Evolutionary conservation across 192 early-diverging fungal genomes (phyloP).

Genomic region (Coemansia asiatica): DNA sequence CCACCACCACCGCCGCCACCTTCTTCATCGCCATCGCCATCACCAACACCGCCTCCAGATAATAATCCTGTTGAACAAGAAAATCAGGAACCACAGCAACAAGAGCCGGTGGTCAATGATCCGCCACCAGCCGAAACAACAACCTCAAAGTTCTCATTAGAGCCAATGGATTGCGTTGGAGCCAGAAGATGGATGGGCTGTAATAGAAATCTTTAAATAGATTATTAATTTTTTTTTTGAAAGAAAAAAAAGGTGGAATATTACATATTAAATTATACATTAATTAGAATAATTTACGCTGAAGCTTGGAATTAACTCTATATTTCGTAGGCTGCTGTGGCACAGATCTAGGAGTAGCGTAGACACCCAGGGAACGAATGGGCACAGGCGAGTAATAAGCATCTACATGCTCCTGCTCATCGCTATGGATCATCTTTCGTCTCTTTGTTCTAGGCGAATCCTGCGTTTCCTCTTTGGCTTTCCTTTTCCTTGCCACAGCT

Average conservation of each 20-base stretch:
- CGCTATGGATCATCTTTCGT: constrained; percentile 38
- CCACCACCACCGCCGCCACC: neutral
- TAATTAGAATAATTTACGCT: constrained; percentile 16
- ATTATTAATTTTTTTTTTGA: neutral
- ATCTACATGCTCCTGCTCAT: neutral
- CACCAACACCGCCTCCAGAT: neutral
- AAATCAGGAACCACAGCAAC: neutral
- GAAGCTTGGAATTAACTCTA: constrained; percentile 8
- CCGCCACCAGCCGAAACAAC: neutral
- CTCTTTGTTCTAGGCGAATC: constrained; percentile 46
- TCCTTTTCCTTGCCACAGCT: constrained; percentile 19
- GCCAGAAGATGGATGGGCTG: neutral
- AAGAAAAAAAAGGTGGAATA: neutral
- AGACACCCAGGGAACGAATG: neutral
- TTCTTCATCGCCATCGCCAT: neutral
- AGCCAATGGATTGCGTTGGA: neutral
- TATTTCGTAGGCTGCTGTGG: neutral
- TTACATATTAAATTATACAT: neutral
- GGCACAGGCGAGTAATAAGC: neutral
- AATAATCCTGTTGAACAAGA: neutral
- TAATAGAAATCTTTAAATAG: neutral
- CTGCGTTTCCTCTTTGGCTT: constrained; percentile 26
- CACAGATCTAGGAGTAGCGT: neutral
- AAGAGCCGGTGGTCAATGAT: neutral
- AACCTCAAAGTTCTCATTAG: neutral